These are phyloP conservation scores for Gastroboletus turbinatus DNA, from an alignment of 1,284 basidiomycete genomes.

Conservation along the genomic window DNA sequence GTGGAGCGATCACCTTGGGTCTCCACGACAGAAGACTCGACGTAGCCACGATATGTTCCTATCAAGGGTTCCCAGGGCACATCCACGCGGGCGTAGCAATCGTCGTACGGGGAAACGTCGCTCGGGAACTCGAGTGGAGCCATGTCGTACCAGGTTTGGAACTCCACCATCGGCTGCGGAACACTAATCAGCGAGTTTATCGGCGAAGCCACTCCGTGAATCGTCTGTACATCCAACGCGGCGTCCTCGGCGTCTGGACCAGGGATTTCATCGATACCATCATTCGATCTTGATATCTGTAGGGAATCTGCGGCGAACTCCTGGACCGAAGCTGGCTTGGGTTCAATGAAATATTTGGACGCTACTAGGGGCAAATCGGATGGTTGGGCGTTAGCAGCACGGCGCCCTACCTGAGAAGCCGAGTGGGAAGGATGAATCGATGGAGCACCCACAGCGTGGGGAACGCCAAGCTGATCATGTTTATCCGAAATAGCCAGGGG, in stretches of 20 bases:
- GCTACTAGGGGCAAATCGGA: not conserved
- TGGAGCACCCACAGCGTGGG: slow-evolving; percentile 17
- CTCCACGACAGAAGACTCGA: slow-evolving; percentile 4
- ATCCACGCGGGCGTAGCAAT: not conserved
- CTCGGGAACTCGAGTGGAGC: slow-evolving; percentile 13
- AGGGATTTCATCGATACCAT: not conserved
- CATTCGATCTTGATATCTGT: not conserved
- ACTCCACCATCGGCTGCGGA: slow-evolving; percentile 4
- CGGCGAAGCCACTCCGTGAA: slow-evolving; percentile 1
- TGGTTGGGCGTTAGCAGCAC: slow-evolving; percentile 3
- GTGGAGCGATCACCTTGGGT: not conserved
- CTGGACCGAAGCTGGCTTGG: not conserved
- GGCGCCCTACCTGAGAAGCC: slow-evolving; percentile 42
- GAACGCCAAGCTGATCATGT: not conserved
- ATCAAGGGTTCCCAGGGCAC: not conserved
- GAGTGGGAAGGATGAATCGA: slow-evolving; percentile 56
- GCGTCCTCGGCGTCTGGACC: not conserved
- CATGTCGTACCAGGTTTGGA: slow-evolving; percentile 14
- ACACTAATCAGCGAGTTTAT: slow-evolving; percentile 4
- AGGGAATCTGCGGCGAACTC: not conserved
- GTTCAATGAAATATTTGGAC: slow-evolving; percentile 25
- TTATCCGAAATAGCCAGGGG: not conserved
- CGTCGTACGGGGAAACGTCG: slow-evolving; percentile 7
- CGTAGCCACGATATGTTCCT: not conserved
- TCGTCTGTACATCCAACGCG: not conserved